Base-by-base conservation (phyloP, 2,329 filamentous ascomycete genomes). In the Colletotrichum sidae region DNA sequence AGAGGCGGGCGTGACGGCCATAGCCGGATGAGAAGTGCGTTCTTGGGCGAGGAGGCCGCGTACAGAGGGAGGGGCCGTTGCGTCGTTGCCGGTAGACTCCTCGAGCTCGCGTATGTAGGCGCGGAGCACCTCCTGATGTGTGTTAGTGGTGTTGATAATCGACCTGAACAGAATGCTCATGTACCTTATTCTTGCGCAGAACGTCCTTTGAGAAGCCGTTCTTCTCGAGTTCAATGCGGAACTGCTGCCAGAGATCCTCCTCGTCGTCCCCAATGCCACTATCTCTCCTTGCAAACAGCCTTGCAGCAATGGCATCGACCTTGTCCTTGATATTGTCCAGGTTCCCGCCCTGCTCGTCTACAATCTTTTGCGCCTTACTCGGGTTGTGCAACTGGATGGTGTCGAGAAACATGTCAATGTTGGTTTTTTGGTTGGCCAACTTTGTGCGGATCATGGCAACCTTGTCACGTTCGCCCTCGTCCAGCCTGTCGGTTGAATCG, bases 81-180 rank as follows among this genome's bases (percentile, higher is more conserved):
- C 80, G 44, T 79, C 78, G 11, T 77, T 72, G n/a, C 75, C 73
- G 41, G 79, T 78, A 59, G 83, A 78, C 45, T 85, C 81, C 67
- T 88, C 84, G 67, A 89, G 81, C 70, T 87, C 84, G 41, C 85
- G 84, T 46, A 90, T 88, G 70, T 90, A 89, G 17, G 87, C 86
- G 67, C 86, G 81, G 33, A 89, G 75, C 9, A 88, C 79, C 69
- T 88, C 85, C 87, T 89, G 62, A 61, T 35, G 51, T 9, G 34
- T 68, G 61, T 73, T 63, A 74, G 70, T 54, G 34, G 46, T 3
- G 8, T 46, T 60, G 10, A 44, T 53, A 13, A 35, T 6, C 1
- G 12, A 10, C 17, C 55, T 34, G 33, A 35, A 50, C 57, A 38
- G 47, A n/a, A 46, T 12, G 35, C 25, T 42, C 17, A 17, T 49